Base-by-base conservation (phyloP, 371 early-diverging fungal genomes). In the Mucor plumbeus region DNA sequence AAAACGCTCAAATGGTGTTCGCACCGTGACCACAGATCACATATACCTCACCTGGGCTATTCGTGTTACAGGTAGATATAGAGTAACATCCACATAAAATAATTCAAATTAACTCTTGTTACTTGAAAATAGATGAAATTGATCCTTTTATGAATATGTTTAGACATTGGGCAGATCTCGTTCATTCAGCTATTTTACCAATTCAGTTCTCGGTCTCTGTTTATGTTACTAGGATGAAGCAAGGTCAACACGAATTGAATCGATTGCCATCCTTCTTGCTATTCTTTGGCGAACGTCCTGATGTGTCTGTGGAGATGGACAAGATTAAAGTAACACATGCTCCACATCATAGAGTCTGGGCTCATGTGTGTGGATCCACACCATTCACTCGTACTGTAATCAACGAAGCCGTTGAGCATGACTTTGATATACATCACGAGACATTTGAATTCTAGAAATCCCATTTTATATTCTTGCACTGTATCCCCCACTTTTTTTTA, bases 21-120 rank as follows among this genome's bases (percentile, higher is more conserved):
- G 62, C 6, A 79, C 81, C 2, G 78, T 83, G 9, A 48, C 70
- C 7, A 74, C 76, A 6, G 70, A 78, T n/a, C 65, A 73, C 31
- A 69, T 83, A n/a, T 74, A 83, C 57, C 63, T 83, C 34, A 59
- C 79, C 15, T 83, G 83, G 83, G 71, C 75, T 13, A 62, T 83
- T 59, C 69, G 78, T 35, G 56, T 61, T 26, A 35, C 68, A 58
- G 78, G 78, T 78, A 76, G 53, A 59, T 61, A 43, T 9, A 11
- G 5, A 5, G 26, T 26, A 26, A 26, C 26, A 34, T 13, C 0
- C 33, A 6, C 31, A 44, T 26, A 8, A 38, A 57, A 36, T 17
- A 57, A 26, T 3, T 26, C 26, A 26, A 26, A 26, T 1, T 26
- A 26, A 26, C 26, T 26, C 26, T 26, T 26, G 26, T 26, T 26